phyloP scores from a whole-genome alignment of 306 rosid genomes.

The Hippophae rhamnoides region DNA sequence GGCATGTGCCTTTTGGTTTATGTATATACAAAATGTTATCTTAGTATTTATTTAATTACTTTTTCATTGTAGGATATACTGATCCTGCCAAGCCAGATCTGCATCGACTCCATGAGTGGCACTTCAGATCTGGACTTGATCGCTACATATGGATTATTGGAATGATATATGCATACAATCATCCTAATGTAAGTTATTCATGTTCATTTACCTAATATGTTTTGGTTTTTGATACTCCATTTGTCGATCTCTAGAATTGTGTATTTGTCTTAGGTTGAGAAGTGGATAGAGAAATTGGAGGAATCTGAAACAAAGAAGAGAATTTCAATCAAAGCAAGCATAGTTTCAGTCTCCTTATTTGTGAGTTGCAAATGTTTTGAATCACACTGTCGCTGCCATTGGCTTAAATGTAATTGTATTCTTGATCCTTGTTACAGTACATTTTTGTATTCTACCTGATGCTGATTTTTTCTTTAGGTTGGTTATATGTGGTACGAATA shows the following conservation, averaged over 20 bases:
- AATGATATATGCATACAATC: conserved; percentile 94
- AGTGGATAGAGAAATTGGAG: conserved; percentile 97
- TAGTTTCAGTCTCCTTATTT: conserved; percentile 52
- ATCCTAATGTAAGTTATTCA: conserved; percentile 66
- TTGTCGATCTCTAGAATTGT: conserved; percentile 8
- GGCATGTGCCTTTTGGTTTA: neutral
- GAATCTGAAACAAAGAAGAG: conserved; percentile 78
- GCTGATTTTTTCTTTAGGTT: conserved; percentile 41
- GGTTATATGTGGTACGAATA: conserved; percentile 92
- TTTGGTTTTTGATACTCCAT: conserved; percentile 14
- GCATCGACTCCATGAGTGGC: conserved; percentile 91
- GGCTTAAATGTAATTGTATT: conserved; percentile 9
- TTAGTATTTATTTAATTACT: conserved; percentile 1
- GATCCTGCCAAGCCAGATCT: conserved; percentile 96
- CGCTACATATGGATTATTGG: conserved; percentile 98
- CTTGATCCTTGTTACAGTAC: conserved; percentile 5
- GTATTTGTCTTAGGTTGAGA: conserved; percentile 63
- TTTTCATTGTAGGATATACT: conserved; percentile 56
- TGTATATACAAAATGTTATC: conserved; percentile 15
- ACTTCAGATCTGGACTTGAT: conserved; percentile 99
- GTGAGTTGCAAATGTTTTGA: conserved; percentile 49
- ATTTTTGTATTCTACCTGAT: conserved; percentile 20
- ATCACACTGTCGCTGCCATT: neutral
- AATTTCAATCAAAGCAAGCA: conserved; percentile 64
- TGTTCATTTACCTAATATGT: conserved; percentile 17